phyloP scores from a whole-genome alignment of 257 asterid genomes.

The Ballota nigra region DNA sequence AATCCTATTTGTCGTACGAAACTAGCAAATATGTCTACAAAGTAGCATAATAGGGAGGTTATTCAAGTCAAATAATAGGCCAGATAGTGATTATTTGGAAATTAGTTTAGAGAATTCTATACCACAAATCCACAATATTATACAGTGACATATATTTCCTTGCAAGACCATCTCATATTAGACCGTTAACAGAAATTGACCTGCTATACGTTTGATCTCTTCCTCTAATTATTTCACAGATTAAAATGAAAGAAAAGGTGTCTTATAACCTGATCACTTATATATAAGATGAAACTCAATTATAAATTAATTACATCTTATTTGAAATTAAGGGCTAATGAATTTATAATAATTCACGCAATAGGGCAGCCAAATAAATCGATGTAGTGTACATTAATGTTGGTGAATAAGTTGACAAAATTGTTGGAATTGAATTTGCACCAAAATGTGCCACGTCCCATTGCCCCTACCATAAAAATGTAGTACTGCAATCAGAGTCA shows the following conservation, averaged over 20 bases:
- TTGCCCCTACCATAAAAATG: not conserved
- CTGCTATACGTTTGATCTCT: not conserved
- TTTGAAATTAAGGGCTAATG: no score
- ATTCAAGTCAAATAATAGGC: not conserved
- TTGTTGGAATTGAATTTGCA: constrained; percentile 13
- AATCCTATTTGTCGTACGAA: not conserved
- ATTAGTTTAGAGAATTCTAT: not conserved
- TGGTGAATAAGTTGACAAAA: constrained; percentile 16
- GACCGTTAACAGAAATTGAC: not conserved
- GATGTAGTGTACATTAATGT: constrained; percentile 7
- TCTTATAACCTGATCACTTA: no score
- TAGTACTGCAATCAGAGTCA: constrained; percentile 22
- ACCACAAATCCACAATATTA: no score
- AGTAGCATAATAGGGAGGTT: not conserved
- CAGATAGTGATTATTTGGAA: not conserved
- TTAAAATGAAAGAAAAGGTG: no score
- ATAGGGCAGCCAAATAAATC: not conserved
- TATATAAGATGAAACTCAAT: no score
- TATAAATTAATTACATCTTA: no score
- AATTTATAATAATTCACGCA: not conserved
- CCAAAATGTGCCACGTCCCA: constrained; percentile 12
- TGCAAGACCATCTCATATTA: no score
- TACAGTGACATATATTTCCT: not conserved
- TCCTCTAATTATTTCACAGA: not conserved
- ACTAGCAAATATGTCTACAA: not conserved